Conservation (phyloP, 148 eudicot species). For the Beta vulgaris region DNA sequence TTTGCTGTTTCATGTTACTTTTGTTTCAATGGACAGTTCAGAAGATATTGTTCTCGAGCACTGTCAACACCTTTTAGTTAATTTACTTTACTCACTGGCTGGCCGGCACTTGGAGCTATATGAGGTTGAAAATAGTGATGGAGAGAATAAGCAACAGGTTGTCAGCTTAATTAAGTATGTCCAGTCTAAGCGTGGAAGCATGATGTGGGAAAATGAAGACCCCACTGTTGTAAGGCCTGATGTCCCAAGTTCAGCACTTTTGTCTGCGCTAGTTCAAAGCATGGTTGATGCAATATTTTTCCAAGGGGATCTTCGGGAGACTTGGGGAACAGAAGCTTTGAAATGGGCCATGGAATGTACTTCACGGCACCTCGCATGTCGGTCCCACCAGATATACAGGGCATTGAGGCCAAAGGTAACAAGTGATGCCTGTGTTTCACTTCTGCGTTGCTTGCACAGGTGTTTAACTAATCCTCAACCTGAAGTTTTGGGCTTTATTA, state of each 20-base stretch:
- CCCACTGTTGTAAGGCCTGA: conserved; percentile 77
- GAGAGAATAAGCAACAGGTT: conserved; percentile 97
- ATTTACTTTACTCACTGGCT: conserved; percentile 90
- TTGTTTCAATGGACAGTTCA: conserved; percentile 98
- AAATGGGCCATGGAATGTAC: conserved; percentile 99
- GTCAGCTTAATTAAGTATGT: conserved; percentile 95
- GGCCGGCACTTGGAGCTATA: conserved; percentile 95
- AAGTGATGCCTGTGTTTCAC: conserved; percentile 87
- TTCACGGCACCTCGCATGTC: conserved; percentile 94
- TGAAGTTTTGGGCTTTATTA: conserved; percentile 79
- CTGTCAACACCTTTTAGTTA: conserved; percentile 95
- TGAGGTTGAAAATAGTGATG: conserved; percentile 89
- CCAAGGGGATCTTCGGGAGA: conserved; percentile 95
- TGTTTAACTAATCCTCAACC: conserved; percentile 91
- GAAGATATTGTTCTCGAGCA: conserved; percentile 98
- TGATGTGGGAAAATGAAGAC: conserved; percentile 99
- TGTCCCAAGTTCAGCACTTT: conserved; percentile 93
- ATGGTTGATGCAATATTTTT: conserved; percentile 99
- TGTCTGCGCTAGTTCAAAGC: conserved; percentile 96
- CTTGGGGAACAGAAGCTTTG: conserved; percentile 95
- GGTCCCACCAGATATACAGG: conserved; percentile 97
- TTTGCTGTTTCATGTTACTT: conserved; percentile 88
- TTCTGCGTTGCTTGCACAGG: conserved; percentile 90
- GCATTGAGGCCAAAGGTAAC: conserved; percentile 89
- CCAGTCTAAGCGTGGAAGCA: conserved; percentile 94